Evolutionary conservation across 2,329 filamentous ascomycete species (phyloP).

Genomic region (Ceratocystis albifundus): DNA sequence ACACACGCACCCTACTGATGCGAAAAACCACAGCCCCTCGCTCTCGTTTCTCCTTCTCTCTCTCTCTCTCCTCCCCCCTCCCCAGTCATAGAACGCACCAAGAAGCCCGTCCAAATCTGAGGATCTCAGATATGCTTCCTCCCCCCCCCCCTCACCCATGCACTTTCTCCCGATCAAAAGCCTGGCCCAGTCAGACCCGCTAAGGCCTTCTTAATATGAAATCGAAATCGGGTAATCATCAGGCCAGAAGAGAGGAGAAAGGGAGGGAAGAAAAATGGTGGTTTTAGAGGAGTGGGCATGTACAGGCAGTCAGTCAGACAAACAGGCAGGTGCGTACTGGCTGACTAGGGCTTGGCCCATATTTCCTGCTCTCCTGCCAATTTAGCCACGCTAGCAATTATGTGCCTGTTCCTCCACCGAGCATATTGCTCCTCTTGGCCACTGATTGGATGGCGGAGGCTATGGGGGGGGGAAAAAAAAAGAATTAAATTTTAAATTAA

Average conservation of each 20-base stretch:
- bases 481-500: too few relatives aligned
- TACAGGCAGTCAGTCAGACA: background rate
- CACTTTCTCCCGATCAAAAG: background rate
- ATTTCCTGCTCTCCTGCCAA: too few relatives aligned
- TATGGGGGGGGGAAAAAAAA: too few relatives aligned
- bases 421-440: constrained; percentile 2
- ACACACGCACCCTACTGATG: background rate
- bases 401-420: constrained; percentile 1
- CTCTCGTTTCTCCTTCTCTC: too few relatives aligned
- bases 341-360: too few relatives aligned
- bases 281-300: too few relatives aligned
- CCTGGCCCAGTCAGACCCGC: background rate
- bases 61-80: background rate
- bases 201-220: constrained; percentile 1
- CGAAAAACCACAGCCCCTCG: background rate
- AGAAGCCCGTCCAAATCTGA: constrained; percentile 2
- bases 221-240: background rate
- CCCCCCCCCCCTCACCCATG: too few relatives aligned
- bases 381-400: too few relatives aligned
- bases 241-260: background rate
- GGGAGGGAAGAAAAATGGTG: background rate
- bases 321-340: background rate
- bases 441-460: background rate
- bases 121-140: constrained; percentile 6
- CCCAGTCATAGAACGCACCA: constrained; percentile 6